Evolutionary conservation across 2,329 filamentous ascomycete species (phyloP).

Genomic region (Calonectria henricotiae): DNA sequence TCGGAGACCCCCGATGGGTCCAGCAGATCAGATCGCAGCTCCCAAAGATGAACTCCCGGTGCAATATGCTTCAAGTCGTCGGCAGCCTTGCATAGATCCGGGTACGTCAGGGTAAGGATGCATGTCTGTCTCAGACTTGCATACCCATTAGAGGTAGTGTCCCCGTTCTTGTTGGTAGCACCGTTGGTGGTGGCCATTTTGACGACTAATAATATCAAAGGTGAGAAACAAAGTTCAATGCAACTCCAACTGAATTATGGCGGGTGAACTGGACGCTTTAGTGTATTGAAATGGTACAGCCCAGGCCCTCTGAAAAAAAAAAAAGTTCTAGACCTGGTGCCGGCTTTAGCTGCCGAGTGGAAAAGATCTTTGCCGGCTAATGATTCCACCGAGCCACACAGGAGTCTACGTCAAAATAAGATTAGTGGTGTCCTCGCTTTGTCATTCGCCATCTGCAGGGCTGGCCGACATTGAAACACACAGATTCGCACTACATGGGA

Average conservation of each 20-base stretch:
- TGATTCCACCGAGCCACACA: not conserved
- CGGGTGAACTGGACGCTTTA: not conserved
- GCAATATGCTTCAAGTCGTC: not conserved
- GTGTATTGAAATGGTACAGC: slow-evolving; percentile 3
- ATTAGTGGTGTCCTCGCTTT: not conserved
- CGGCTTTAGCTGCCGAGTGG: not conserved
- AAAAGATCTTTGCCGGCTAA: slow-evolving; percentile 30
- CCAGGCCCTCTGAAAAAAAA: not conserved
- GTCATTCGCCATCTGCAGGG: not conserved
- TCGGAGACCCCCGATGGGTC: not conserved
- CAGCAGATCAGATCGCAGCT: slow-evolving; percentile 25
- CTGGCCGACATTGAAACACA: not conserved
- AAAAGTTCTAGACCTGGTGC: not conserved
- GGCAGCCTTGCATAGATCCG: not conserved
- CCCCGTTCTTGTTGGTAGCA: not conserved
- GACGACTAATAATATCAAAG: not conserved
- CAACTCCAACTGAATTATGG: not conserved
- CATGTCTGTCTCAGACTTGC: slow-evolving; percentile 5
- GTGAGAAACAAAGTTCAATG: not conserved
- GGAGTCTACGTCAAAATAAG: not conserved
- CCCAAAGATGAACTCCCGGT: slow-evolving; percentile 21
- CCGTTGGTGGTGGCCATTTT: slow-evolving; percentile 3
- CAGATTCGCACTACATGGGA: not conserved
- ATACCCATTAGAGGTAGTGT: slow-evolving; percentile 1
- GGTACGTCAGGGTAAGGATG: slow-evolving; percentile 24